Conservation (phyloP, 148 eudicot species). For the Rhododendron ferrugineum region DNA sequence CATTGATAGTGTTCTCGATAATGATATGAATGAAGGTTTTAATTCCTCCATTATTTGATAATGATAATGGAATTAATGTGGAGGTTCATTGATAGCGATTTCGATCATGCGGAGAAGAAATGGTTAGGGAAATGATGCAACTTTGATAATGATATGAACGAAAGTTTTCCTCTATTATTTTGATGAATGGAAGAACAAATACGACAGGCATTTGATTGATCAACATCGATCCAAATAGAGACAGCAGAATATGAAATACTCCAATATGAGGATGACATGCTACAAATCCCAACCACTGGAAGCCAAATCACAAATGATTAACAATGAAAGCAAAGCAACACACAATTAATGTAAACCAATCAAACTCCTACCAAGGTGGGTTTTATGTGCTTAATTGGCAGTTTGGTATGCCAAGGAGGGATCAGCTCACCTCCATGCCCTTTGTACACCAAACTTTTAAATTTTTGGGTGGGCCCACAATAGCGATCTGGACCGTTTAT, state of each 20-base stretch:
- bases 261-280: not conserved
- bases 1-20: not conserved
- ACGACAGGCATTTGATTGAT: not conserved
- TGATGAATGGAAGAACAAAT: not conserved
- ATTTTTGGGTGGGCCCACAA: too few relatives aligned
- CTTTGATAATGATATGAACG: not conserved
- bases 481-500: too few relatives aligned
- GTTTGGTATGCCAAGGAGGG: too few relatives aligned
- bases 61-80: too few relatives aligned
- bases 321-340: not conserved
- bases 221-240: not conserved
- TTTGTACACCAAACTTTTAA: too few relatives aligned
- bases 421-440: too few relatives aligned
- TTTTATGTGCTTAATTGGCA: too few relatives aligned
- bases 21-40: too few relatives aligned
- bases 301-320: not conserved
- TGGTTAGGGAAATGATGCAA: not conserved
- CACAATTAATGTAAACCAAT: too few relatives aligned
- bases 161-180: not conserved
- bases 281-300: not conserved
- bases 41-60: too few relatives aligned
- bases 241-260: not conserved
- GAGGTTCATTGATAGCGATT: too few relatives aligned
- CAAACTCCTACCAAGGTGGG: too few relatives aligned
- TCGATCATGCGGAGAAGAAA: not conserved